phyloP scores from a whole-genome alignment of 148 eudicot species.

The Amaranthus hypochondriacus region DNA sequence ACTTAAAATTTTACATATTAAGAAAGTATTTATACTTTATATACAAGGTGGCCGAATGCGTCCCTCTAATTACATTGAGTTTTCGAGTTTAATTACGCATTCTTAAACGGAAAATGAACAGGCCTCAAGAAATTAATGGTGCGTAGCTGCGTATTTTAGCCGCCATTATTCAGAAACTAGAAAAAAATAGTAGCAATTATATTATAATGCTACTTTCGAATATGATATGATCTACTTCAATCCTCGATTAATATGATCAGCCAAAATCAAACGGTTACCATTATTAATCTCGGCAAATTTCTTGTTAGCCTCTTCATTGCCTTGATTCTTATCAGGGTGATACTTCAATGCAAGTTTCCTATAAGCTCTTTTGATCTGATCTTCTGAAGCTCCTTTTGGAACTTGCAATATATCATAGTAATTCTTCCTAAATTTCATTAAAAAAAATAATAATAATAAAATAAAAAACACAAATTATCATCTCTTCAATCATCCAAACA shows the following conservation, averaged over 20 bases:
- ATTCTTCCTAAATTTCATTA: constrained; percentile 57
- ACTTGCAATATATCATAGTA: constrained; percentile 86
- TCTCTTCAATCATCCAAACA: constrained; percentile 9
- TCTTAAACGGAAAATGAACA: no score
- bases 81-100: no score
- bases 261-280: constrained; percentile 35
- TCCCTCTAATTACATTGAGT: no score
- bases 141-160: no score
- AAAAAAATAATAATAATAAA: no score
- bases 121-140: no score
- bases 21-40: not conserved
- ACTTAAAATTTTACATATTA: not conserved
- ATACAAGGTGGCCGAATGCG: no score
- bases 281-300: constrained; percentile 88
- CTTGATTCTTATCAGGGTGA: constrained; percentile 97
- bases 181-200: no score
- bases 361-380: constrained; percentile 89
- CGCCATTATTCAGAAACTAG: no score
- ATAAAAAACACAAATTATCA: not conserved
- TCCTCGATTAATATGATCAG: no score
- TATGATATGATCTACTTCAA: no score
- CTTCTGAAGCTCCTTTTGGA: constrained; percentile 77
- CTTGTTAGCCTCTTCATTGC: constrained; percentile 89
- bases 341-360: constrained; percentile 91
- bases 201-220: no score